phyloP scores from a whole-genome alignment of 257 asterid genomes.

The Solanum bulbocastanum region DNA sequence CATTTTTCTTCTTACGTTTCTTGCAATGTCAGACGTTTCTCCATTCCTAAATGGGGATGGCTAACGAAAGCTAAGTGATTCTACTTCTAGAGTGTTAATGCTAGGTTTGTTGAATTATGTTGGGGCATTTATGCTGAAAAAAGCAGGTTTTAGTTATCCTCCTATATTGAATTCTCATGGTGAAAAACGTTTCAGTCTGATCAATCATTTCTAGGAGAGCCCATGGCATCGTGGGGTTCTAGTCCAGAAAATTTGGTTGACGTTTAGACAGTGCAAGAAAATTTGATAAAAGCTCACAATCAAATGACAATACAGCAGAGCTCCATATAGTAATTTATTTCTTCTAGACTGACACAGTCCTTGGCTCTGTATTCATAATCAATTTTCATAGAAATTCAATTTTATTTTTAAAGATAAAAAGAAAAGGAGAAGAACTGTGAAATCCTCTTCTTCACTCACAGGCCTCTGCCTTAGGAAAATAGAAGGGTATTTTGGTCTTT shows the following conservation, averaged over 20 bases:
- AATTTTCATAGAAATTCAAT: background rate
- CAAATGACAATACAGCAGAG: background rate
- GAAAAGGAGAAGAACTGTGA: background rate
- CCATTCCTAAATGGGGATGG: background rate
- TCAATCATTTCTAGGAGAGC: background rate
- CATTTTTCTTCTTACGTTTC: background rate
- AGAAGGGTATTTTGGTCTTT: background rate
- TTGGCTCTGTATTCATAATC: background rate
- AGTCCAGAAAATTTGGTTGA: background rate
- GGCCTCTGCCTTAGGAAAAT: background rate
- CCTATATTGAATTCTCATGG: background rate
- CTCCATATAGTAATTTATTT: background rate
- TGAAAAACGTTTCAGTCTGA: background rate
- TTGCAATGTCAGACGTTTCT: background rate
- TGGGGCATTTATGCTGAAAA: background rate
- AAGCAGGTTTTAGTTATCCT: background rate
- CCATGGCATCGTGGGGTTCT: background rate
- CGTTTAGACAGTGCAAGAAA: background rate
- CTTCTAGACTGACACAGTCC: background rate
- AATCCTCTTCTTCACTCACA: background rate
- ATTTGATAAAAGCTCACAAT: background rate
- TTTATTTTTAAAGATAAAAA: background rate
- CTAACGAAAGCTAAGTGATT: background rate
- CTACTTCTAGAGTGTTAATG: background rate
- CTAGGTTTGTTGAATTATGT: background rate